Base-by-base conservation (phyloP, 2,329 filamentous ascomycete genomes). In the Neodidymelliopsis sp. region DNA sequence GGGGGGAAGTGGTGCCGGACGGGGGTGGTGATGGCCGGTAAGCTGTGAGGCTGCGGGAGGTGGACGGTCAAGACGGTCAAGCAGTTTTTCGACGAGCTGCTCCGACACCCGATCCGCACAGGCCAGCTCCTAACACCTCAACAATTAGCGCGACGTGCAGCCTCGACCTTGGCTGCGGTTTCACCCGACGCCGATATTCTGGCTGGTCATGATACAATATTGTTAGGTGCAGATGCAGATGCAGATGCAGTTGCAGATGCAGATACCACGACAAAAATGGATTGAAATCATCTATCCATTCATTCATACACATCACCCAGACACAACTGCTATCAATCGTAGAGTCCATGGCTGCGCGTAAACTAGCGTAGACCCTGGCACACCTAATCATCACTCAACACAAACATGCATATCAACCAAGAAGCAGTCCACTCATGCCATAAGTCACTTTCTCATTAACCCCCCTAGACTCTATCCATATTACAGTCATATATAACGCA, bases 401-500 rank as follows among this genome's bases (percentile, higher is more conserved):
- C 15, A 38, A 36, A 16, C 46, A 34, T 16, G 15, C 28, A 16
- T 4, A 20, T 49, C n/a, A n/a, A n/a, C 13, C n/a, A 29, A 23
- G 8, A 15, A 12, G 11, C 2, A 6, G 7, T 8, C 12, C 7
- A 13, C 12, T 2, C 8, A 37, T 31, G 42, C 42, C 41, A 46
- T 47, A 18, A 45, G 18, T 62, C 56, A 43, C 56, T 44, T 62
- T 62, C 56, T 61, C 61, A 53, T 65, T 52, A 63, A 47, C 49
- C 31, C 36, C 60, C 53, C 53, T 52, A 46, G 40, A 43, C 48
- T 40, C 47, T 50, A 50, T 40, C 43, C 47, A 45, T 64, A 65
- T 67, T 67, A 67, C 56, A 65, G 54, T 59, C 46, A 51, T 64
- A 59, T 60, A 62, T 53, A 47, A 44, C 45, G 55, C 55, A 45